phyloP scores from a whole-genome alignment of 257 asterid genomes.

The Pogostemon cablin region DNA sequence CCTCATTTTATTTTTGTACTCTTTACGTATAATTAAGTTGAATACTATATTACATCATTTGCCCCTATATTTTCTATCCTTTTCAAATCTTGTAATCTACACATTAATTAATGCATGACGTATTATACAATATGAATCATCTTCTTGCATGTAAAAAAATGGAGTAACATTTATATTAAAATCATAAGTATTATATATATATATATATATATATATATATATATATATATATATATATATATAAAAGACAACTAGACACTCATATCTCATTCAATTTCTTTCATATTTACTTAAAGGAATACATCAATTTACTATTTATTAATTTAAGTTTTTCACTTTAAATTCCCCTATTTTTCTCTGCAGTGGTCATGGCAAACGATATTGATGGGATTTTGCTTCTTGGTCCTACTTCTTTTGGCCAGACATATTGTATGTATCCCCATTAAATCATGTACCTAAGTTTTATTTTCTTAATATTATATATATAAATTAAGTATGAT shows the following conservation, averaged over 20 bases:
- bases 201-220: too few relatives aligned
- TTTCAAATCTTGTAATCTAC: neutral
- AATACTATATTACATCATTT: too few relatives aligned
- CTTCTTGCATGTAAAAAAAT: too few relatives aligned
- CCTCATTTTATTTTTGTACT: neutral
- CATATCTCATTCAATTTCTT: slow-evolving; percentile 13
- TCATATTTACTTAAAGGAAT: neutral
- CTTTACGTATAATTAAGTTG: too few relatives aligned
- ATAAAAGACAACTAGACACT: slow-evolving; percentile 33
- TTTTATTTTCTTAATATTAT: neutral
- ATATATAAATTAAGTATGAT: too few relatives aligned
- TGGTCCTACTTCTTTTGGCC: slow-evolving; percentile 58
- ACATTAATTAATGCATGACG: too few relatives aligned
- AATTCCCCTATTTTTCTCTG: slow-evolving; percentile 25
- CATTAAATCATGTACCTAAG: too few relatives aligned
- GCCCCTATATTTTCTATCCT: too few relatives aligned
- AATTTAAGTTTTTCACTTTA: neutral
- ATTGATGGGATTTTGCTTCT: slow-evolving; percentile 76
- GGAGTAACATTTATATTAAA: too few relatives aligned
- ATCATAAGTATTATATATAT: too few relatives aligned
- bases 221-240: too few relatives aligned
- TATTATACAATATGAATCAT: too few relatives aligned
- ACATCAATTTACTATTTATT: neutral
- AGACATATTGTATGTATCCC: slow-evolving; percentile 60
- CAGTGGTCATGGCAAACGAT: slow-evolving; percentile 96